These are phyloP conservation scores for Ambrosia trifida DNA, from an alignment of 129 eudicot genomes.

Conservation along the genomic window DNA sequence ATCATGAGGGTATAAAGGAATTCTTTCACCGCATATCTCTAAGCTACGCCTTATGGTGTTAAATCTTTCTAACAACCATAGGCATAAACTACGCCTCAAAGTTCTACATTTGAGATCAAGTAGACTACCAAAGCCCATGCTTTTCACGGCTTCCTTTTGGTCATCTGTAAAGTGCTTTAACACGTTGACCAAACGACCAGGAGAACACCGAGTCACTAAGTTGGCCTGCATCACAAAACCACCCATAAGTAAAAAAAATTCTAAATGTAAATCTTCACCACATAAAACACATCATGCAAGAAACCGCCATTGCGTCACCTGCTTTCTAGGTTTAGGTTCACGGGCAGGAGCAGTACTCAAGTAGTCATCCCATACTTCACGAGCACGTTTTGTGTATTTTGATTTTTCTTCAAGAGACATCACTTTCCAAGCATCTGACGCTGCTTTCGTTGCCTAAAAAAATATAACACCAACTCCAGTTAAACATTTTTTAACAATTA, in stretches of 20 bases:
- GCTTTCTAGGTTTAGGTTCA: conserved; percentile 71
- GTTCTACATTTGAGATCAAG: conserved; percentile 81
- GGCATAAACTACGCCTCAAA: conserved; percentile 66
- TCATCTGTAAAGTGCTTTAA: conserved; percentile 60
- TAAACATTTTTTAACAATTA: conserved; percentile 2
- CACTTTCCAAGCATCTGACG: conserved; percentile 83
- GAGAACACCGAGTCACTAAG: conserved; percentile 79
- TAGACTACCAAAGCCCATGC: conserved; percentile 84
- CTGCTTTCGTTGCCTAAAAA: conserved; percentile 76
- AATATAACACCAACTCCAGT: conserved; percentile 3
- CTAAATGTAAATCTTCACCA: background rate
- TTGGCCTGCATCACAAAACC: conserved; percentile 50
- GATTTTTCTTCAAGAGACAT: conserved; percentile 78
- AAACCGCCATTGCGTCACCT: conserved; percentile 35
- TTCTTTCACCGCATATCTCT: conserved; percentile 74
- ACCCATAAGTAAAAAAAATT: background rate
- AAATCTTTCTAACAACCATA: conserved; percentile 73
- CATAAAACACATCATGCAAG: background rate
- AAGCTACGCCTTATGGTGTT: conserved; percentile 71
- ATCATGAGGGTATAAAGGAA: conserved; percentile 70
- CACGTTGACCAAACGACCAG: conserved; percentile 76
- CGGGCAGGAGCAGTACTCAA: conserved; percentile 72
- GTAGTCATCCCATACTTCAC: conserved; percentile 87
- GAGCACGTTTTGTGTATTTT: conserved; percentile 77
- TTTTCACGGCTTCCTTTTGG: conserved; percentile 68